A percentile compares a stretch with the other conserved stretches of the same genome.
phyloP scores from a whole-genome alignment of 2,329 filamentous ascomycete genomes.

The Paracoccidioides brasiliensis region DNA sequence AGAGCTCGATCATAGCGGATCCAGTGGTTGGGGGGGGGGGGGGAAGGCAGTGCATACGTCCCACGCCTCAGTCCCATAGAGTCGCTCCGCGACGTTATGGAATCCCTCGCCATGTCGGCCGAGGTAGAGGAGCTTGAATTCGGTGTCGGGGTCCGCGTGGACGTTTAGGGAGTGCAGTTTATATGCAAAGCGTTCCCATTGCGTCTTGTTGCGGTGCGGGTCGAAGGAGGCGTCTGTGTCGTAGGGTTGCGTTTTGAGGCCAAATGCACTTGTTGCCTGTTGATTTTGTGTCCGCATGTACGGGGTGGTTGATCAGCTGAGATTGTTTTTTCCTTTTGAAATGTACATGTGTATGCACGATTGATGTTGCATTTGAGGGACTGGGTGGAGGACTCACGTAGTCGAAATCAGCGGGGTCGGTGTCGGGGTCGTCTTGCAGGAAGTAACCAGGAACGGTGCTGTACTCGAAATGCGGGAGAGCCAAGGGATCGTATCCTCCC shows the following conservation, averaged over 20 bases:
- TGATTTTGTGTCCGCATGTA: too few relatives aligned
- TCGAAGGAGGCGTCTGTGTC: conserved; percentile 24
- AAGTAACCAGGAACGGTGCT: conserved; percentile 37
- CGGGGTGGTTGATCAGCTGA: background rate
- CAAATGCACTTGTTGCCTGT: conserved; percentile 25
- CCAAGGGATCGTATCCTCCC: background rate
- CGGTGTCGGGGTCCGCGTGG: conserved; percentile 23
- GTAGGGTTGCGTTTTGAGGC: conserved; percentile 37
- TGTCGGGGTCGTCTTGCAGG: conserved; percentile 37
- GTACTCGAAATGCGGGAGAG: conserved; percentile 21
- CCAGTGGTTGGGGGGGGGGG: too few relatives aligned
- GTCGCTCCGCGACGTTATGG: conserved; percentile 48
- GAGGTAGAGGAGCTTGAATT: conserved; percentile 45
- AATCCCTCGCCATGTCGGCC: conserved; percentile 49
- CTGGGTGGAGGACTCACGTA: conserved; percentile 26
- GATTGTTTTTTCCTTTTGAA: background rate
- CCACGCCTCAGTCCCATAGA: conserved; percentile 47
- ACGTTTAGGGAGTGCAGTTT: conserved; percentile 37
- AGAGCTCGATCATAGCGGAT: too few relatives aligned
- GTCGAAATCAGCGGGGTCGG: conserved; percentile 36
- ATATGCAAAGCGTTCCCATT: conserved; percentile 43
- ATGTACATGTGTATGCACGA: background rate
- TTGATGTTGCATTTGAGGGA: background rate
- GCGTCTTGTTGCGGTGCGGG: conserved; percentile 28
- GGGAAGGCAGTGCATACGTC: conserved; percentile 32